Evolutionary conservation across 2,329 filamentous ascomycete species (phyloP), one percentile per base, ranked within the genome.

Genomic region (Macrophomina tecta): DNA sequence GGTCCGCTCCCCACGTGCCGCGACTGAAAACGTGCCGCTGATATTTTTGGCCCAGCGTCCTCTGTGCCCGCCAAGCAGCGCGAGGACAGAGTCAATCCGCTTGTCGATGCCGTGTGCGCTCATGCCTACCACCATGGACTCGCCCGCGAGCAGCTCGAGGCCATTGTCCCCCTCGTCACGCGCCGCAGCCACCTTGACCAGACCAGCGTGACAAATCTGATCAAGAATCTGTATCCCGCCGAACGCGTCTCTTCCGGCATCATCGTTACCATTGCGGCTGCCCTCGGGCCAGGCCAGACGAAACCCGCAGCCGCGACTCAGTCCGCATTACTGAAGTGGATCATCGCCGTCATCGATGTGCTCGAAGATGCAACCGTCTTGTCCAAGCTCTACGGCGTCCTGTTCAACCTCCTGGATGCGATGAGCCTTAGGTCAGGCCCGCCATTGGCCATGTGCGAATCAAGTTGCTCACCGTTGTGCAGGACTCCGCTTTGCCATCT

Each of bases 331-430:
- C 79, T 96, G 69, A 89, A 87, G 78, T 97, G 93, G 93, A 82
- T 96, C 60, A 85, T 93, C 66, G 87, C 92, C 79, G 85, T 92
- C 3, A 89, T 94, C 73, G 90, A 93, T 71, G 81, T 90, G 53
- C 78, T 95, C 23, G 87, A 91, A 64, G 85, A 88, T 48, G 84
- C 86, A 53, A 81, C 80, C 6, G 80, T 89, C 8, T 78, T 97
- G 58, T 89, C 89, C 5, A 89, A 88, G 69, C 81, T 90, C 1
- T 97, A 96, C 73, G 84, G 88, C 0, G 86, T 94, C 18, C 78
- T 97, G 4, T 97, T 97, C 75, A 92, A 92, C 69, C 82, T 94
- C 70, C 84, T 97, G 5, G 91, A 96, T 73, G 94, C 92, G 73
- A 90, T 92, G 61, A 90, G 88, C 67, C 86, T 93, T 68, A 86